These are phyloP conservation scores for Aspergillus pseudoterreus DNA, from an alignment of 2,329 filamentous ascomycete species.

Conservation along the genomic window DNA sequence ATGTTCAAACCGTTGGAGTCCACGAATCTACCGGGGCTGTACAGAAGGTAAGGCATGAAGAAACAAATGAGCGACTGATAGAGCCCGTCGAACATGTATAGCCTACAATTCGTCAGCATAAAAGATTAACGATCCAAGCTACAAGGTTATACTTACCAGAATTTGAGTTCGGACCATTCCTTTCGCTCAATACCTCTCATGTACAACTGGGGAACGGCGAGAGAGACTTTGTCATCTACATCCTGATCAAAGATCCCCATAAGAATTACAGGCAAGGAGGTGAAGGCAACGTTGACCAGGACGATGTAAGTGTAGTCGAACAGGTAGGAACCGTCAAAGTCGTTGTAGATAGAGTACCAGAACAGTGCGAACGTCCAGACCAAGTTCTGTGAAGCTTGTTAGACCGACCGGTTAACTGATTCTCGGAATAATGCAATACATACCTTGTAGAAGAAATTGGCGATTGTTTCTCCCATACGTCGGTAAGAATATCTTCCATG, in stretches of 20 bases:
- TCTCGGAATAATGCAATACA: conserved; percentile 13
- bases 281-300: conserved; percentile 95
- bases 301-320: conserved; percentile 98
- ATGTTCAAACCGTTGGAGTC: conserved; percentile 70
- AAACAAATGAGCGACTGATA: conserved; percentile 95
- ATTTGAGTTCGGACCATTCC: conserved; percentile 95
- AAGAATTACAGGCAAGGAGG: conserved; percentile 87
- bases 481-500: conserved; percentile 97
- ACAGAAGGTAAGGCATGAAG: conserved; percentile 85
- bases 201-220: conserved; percentile 93
- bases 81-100: conserved; percentile 90
- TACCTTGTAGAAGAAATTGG: conserved; percentile 99
- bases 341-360: conserved; percentile 94
- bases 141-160: conserved; percentile 65
- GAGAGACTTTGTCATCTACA: conserved; percentile 86
- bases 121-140: background rate
- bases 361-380: conserved; percentile 96
- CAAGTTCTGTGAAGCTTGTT: conserved; percentile 63
- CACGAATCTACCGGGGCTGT: conserved; percentile 64
- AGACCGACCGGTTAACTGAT: conserved; percentile 3
- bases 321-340: conserved; percentile 94
- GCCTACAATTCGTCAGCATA: conserved; percentile 49
- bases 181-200: conserved; percentile 90
- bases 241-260: conserved; percentile 98
- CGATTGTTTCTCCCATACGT: conserved; percentile 84